Percentiles rank a stretch among this genome's conserved stretches.
phyloP scores from a whole-genome alignment of 257 asterid species.

The Nicotiana paniculata region DNA sequence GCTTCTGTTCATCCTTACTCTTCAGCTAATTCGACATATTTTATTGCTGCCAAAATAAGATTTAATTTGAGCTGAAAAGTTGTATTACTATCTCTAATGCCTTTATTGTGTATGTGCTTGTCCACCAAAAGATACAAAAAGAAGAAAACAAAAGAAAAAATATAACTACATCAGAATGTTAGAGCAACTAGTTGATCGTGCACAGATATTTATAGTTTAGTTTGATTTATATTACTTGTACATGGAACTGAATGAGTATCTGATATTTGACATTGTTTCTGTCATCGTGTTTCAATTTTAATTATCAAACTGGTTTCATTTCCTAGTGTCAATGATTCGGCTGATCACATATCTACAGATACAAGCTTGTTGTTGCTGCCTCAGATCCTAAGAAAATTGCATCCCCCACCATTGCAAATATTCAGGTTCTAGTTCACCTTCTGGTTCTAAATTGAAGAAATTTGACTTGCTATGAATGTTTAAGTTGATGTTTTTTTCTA shows the following conservation, averaged over 20 bases:
- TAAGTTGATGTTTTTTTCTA: neutral
- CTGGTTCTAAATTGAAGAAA: neutral
- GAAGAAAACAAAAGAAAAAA: neutral
- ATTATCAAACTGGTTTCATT: neutral
- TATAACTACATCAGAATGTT: neutral
- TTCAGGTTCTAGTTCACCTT: slow-evolving; percentile 53
- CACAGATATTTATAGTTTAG: neutral
- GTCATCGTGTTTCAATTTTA: neutral
- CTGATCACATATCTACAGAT: slow-evolving; percentile 38
- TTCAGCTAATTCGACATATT: neutral
- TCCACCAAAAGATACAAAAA: neutral
- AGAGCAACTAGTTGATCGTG: neutral
- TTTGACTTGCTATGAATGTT: slow-evolving; percentile 4
- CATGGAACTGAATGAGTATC: neutral
- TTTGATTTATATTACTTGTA: neutral
- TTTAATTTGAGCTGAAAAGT: neutral
- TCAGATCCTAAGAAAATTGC: slow-evolving; percentile 84
- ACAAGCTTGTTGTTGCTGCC: slow-evolving; percentile 83
- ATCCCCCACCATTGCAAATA: slow-evolving; percentile 74
- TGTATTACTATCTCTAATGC: neutral
- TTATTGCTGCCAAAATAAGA: neutral
- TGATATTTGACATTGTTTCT: slow-evolving; percentile 2
- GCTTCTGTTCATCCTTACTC: neutral
- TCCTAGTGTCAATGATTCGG: neutral
- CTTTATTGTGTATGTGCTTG: neutral